Percentiles rank a stretch among this genome's conserved stretches.
Conservation (phyloP, 208 protist genomes). For the Trypanosoma melophagium region DNA sequence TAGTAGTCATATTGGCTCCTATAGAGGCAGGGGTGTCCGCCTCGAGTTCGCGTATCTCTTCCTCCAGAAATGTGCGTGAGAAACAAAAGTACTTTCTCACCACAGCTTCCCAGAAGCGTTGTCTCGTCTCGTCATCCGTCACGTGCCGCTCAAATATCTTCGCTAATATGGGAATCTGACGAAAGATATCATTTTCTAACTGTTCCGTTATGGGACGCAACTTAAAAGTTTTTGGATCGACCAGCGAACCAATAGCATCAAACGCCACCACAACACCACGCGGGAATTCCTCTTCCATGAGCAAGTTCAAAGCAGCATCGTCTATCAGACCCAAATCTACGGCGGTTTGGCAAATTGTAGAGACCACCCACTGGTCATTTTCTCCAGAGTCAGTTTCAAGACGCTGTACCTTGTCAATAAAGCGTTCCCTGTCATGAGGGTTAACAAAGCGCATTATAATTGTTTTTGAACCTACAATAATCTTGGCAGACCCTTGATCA, state of each 20-base stretch:
- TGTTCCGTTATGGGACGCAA: slow-evolving; percentile 78
- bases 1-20: too few relatives aligned
- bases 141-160: slow-evolving; percentile 62
- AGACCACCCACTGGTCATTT: slow-evolving; percentile 53
- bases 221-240: slow-evolving; percentile 66
- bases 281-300: slow-evolving; percentile 54
- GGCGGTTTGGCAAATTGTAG: slow-evolving; percentile 59
- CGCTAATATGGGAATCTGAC: slow-evolving; percentile 76
- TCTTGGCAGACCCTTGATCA: slow-evolving; percentile 44
- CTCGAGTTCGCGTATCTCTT: slow-evolving; percentile 54
- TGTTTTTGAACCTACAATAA: slow-evolving; percentile 32
- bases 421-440: slow-evolving; percentile 36
- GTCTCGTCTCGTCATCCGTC: slow-evolving; percentile 53
- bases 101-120: slow-evolving; percentile 76
- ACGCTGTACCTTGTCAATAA: slow-evolving; percentile 45
- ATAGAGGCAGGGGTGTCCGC: neutral
- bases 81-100: slow-evolving; percentile 88
- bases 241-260: slow-evolving; percentile 71
- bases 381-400: slow-evolving; percentile 23
- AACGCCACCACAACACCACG: slow-evolving; percentile 74
- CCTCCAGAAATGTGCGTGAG: slow-evolving; percentile 77
- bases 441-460: slow-evolving; percentile 50
- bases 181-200: slow-evolving; percentile 76
- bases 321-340: slow-evolving; percentile 70
- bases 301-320: slow-evolving; percentile 36